Evolutionary conservation across 2,329 filamentous ascomycete genomes (phyloP).

Genomic region (Cladosporium sp.): DNA sequence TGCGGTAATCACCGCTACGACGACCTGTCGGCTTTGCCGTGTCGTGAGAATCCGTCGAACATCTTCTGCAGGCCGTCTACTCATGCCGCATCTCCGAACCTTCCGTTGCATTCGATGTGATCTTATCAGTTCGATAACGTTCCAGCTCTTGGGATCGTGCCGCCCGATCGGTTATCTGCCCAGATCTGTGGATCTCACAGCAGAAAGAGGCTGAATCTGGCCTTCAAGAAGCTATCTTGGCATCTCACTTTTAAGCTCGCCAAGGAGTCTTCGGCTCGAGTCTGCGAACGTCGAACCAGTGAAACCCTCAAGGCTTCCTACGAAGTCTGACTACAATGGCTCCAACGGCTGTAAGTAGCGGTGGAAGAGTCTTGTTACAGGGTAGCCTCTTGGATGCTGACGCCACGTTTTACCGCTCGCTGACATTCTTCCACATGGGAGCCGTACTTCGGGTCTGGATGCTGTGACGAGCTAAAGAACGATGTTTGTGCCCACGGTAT

Average conservation of each 20-base stretch:
- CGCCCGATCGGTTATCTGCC: neutral
- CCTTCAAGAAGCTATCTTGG: neutral
- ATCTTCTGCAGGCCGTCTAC: too few species aligned
- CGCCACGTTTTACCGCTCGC: neutral
- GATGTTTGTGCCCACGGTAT: neutral
- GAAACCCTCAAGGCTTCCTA: neutral
- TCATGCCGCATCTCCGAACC: neutral
- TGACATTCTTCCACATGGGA: neutral
- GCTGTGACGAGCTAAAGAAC: neutral
- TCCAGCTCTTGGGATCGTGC: neutral
- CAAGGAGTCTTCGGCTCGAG: neutral
- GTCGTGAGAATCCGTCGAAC: neutral
- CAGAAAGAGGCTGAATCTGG: neutral
- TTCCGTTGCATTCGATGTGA: too few species aligned
- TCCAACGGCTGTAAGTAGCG: neutral
- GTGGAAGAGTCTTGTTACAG: too few species aligned
- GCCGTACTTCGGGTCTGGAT: neutral
- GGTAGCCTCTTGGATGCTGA: neutral
- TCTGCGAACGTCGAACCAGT: neutral
- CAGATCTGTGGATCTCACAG: neutral
- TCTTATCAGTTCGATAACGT: neutral
- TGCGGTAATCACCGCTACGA: too few species aligned
- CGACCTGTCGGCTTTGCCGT: too few species aligned
- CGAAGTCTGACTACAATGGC: neutral
- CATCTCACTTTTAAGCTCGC: neutral